Conservation (phyloP, 345 rosid genomes). For the Combretum micranthum region DNA sequence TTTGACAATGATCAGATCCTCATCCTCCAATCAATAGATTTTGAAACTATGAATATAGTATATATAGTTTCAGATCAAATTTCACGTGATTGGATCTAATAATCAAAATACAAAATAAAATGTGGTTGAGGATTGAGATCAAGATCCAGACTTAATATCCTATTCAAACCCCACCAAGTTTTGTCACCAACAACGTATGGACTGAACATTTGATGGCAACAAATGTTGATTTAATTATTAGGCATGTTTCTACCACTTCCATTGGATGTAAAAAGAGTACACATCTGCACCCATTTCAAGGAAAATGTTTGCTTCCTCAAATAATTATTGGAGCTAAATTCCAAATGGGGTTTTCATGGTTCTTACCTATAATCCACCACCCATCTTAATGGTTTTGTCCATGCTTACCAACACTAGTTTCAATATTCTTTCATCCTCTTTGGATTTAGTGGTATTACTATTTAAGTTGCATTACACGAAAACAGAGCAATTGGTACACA, state of each 20-base stretch:
- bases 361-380: neutral
- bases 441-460: too few relatives aligned
- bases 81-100: constrained; percentile 13
- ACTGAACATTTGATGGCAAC: neutral
- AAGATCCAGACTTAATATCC: neutral
- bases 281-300: too few relatives aligned
- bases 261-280: too few relatives aligned
- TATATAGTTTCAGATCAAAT: constrained; percentile 1
- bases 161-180: neutral
- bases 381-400: too few relatives aligned
- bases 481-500: too few relatives aligned
- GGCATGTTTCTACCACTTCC: constrained; percentile 7
- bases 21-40: constrained; percentile 2
- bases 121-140: neutral
- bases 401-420: too few relatives aligned
- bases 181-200: neutral
- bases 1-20: constrained; percentile 3
- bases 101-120: neutral
- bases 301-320: too few relatives aligned
- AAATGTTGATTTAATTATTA: neutral
- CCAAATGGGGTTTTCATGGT: neutral
- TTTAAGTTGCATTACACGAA: too few relatives aligned
- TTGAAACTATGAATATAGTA: neutral
- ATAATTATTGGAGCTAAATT: neutral
- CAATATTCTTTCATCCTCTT: too few relatives aligned